A percentile compares a stretch with the other conserved stretches of the same genome.
Conservation (phyloP, 208 protist species). For the Vickermania spadyakhi region DNA sequence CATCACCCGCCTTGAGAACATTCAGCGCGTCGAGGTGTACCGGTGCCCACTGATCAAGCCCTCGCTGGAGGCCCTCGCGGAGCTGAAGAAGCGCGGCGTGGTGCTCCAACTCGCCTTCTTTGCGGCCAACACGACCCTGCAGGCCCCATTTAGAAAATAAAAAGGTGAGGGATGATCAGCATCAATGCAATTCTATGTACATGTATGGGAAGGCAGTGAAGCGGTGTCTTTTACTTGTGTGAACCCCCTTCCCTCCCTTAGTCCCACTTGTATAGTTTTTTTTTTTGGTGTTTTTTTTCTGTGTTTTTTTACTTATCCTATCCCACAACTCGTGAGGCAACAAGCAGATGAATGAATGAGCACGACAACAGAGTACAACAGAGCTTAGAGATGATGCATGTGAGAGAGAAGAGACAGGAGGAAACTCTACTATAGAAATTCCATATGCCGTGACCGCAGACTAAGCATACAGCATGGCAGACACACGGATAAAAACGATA, state of each 20-base stretch:
- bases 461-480: too few species aligned
- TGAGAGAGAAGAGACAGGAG: too few species aligned
- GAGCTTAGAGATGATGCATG: too few species aligned
- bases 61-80: background rate
- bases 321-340: too few species aligned
- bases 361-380: too few species aligned
- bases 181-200: background rate
- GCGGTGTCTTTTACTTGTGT: slow-evolving; percentile 2
- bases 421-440: too few species aligned
- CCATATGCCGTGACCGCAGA: too few species aligned
- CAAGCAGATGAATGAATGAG: too few species aligned
- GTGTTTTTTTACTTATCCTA: slow-evolving; percentile 8
- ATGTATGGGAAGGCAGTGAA: background rate
- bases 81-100: background rate
- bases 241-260: too few species aligned
- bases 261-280: slow-evolving; percentile 5
- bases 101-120: background rate
- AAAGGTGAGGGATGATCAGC: background rate
- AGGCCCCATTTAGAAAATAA: background rate
- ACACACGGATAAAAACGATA: too few species aligned
- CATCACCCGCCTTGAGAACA: background rate
- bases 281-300: slow-evolving; percentile 4
- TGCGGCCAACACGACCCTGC: background rate
- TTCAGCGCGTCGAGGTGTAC: background rate
- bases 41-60: background rate